Evolutionary conservation across 805 yeast genomes (phyloP).

Genomic region (Pichia cephalocereana): DNA sequence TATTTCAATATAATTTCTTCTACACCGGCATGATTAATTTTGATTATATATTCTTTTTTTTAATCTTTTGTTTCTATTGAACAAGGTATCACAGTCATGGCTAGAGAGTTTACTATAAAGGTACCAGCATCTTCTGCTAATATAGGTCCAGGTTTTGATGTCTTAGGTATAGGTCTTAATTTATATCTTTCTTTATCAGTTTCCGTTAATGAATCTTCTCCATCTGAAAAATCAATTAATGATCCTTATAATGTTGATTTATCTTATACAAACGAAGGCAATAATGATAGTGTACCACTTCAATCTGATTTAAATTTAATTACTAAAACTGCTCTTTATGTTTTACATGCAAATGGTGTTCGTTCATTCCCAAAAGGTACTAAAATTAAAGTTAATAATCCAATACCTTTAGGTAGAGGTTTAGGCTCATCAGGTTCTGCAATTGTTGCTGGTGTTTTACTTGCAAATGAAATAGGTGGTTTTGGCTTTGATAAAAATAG

Average conservation of each 20-base stretch:
- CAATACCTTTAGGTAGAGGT: slow-evolving; percentile 95
- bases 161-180: slow-evolving; percentile 82
- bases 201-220: slow-evolving; percentile 40
- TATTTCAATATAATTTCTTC: too few species aligned
- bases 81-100: slow-evolving; percentile 20
- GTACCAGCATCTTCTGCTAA: slow-evolving; percentile 98
- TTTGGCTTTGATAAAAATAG: slow-evolving; percentile 67
- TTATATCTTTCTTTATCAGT: slow-evolving; percentile 66
- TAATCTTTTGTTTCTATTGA: too few species aligned
- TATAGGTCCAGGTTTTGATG: slow-evolving; percentile 98
- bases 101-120: slow-evolving; percentile 47
- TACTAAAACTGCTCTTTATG: slow-evolving; percentile 88
- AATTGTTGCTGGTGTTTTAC: slow-evolving; percentile 90
- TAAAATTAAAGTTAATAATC: slow-evolving; percentile 68
- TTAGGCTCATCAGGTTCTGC: slow-evolving; percentile 98
- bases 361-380: slow-evolving; percentile 79
- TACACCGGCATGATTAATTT: too few species aligned
- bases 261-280: slow-evolving; percentile 68
- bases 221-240: slow-evolving; percentile 33
- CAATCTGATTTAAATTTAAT: slow-evolving; percentile 72
- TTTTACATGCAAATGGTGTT: slow-evolving; percentile 73
- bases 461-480: slow-evolving; percentile 79
- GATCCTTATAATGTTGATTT: slow-evolving; percentile 66
- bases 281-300: slow-evolving; percentile 61
- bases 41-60: too few species aligned